These are phyloP conservation scores for Hordeum vulgare DNA, from an alignment of 176 grass and related monocot species.

Conservation along the genomic window DNA sequence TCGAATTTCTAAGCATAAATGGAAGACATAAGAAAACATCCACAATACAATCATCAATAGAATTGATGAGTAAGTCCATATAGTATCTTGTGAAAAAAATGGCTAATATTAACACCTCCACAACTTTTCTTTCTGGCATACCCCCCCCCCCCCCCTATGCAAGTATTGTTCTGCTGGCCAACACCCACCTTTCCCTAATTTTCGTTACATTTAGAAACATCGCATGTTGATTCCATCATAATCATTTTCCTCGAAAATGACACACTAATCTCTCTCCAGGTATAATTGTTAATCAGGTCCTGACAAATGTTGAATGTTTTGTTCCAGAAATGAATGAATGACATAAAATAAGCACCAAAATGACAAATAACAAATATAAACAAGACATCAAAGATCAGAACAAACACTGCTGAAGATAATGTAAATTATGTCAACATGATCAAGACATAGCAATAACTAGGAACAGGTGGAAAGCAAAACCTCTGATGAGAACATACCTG, in stretches of 20 bases:
- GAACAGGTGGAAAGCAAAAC: not conserved
- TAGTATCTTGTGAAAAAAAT: not conserved
- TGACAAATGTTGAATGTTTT: not conserved
- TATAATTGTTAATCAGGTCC: not conserved
- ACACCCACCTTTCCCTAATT: not conserved
- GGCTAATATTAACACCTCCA: not conserved
- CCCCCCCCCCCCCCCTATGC: not conserved
- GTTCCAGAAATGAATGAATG: not conserved
- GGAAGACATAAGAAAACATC: not conserved
- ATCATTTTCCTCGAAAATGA: not conserved
- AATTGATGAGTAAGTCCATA: not conserved
- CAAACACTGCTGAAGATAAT: not conserved
- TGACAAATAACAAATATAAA: not conserved
- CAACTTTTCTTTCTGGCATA: not conserved
- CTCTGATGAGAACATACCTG: conserved; percentile 55
- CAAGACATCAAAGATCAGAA: not conserved
- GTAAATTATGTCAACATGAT: not conserved
- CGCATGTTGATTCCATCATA: not conserved
- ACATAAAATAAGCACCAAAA: not conserved
- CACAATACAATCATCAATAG: not conserved
- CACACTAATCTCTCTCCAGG: not conserved
- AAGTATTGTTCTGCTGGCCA: not conserved
- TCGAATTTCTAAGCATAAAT: conserved; percentile 6
- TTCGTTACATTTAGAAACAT: not conserved
- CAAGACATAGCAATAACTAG: conserved; percentile 10